A percentile compares a stretch with the other conserved stretches of the same genome.
Evolutionary conservation across 2,329 filamentous ascomycete genomes (phyloP).

Genomic region (Metarhizium album): DNA sequence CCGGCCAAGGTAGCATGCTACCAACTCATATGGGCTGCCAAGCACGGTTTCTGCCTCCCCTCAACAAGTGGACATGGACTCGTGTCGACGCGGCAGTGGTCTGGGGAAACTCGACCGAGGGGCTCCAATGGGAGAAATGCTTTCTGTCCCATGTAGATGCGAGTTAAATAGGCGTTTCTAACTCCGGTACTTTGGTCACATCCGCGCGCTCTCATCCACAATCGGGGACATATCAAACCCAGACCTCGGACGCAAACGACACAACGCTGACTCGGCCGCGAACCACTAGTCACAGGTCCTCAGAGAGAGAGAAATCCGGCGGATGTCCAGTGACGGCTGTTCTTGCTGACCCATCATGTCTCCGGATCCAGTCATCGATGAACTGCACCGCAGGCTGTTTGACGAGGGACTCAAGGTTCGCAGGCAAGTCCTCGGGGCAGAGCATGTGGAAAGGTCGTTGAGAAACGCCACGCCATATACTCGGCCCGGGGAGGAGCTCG

Average conservation of each 20-base stretch:
- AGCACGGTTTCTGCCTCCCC: not conserved
- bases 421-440: conserved; percentile 43
- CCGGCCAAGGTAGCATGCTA: too few species aligned
- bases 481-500: conserved; percentile 46
- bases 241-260: too few species aligned
- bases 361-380: not conserved
- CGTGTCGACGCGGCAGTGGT: too few species aligned
- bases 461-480: conserved; percentile 43
- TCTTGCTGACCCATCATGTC: too few species aligned
- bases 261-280: too few species aligned
- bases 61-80: too few species aligned
- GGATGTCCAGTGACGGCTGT: too few species aligned
- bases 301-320: too few species aligned
- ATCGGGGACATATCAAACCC: not conserved
- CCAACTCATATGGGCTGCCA: not conserved
- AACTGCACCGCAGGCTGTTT: conserved; percentile 29
- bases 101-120: not conserved
- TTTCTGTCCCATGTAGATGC: not conserved
- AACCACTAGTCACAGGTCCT: too few species aligned
- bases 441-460: conserved; percentile 46
- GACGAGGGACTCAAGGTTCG: conserved; percentile 48
- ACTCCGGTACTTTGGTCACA: not conserved
- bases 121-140: not conserved
- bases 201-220: not conserved
- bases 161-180: not conserved